Base-by-base conservation (phyloP, 2,329 filamentous ascomycete genomes). In the Paracoccidioides brasiliensis region DNA sequence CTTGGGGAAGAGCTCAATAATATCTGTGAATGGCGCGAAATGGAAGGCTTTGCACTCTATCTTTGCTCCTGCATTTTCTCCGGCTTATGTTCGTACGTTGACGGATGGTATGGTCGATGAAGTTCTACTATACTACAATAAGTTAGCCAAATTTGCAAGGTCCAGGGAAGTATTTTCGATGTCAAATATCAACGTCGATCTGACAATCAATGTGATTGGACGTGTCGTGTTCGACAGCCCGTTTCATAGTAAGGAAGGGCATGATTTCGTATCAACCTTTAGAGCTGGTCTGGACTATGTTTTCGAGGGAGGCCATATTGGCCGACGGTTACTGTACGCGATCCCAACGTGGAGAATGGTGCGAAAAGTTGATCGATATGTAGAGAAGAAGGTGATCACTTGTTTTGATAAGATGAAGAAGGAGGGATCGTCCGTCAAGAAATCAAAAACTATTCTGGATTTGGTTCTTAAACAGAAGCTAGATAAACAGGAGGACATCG, bases 11-110 rank as follows among this genome's bases (percentile, higher is more conserved):
- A 68, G 72, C 48, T 59, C 73, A 2, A 58, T 67, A 40, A 62
- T 74, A 32, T 64, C 64, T 30, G 57, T 67, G 10, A 69, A 74
- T 22, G 73, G 73, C 2, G 60, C 63, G 12, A 64, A 69, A 52
- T 75, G 72, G 72, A 72, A 74, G 62, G 70, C 67, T 55, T 74
- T 72, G 72, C 64, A 73, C 48, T 61, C 60, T 35, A 66, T 70
- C 5, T 76, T 76, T 66, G 61, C 65, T 5, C 69, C 70, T 2
- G 69, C 68, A 0, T 73, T 73, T 56, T 57, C 62, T 0, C 57
- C 64, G 2, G 60, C 56, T 9, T 61, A 70, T 51, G 57, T 72
- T 7, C 64, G 64, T 32, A 64, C 64, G 8, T 56, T 69, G 59
- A 57, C 65, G 8, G 57, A 61, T 8, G 63, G 65, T 2, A 65